Evolutionary conservation across 2,329 filamentous ascomycete genomes (phyloP).

Genomic region (Arthroderma sp.): DNA sequence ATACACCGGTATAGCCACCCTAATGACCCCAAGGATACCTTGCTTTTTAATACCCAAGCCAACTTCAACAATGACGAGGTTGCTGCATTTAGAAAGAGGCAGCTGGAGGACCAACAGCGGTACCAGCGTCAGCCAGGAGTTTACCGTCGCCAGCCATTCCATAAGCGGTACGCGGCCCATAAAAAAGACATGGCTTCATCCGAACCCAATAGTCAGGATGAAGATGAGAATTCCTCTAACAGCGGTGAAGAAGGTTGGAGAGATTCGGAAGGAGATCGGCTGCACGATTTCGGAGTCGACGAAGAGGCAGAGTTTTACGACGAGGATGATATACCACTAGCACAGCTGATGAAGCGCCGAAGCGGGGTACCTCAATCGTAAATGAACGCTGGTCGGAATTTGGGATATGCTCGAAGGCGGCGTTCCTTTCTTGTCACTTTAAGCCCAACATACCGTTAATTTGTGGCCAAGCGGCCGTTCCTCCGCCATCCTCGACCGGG

Average conservation of each 20-base stretch:
- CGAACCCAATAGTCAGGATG: constrained; percentile 13
- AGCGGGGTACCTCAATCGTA: background rate
- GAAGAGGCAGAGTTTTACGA: constrained; percentile 41
- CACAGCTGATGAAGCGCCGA: constrained; percentile 32
- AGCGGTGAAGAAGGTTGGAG: constrained; percentile 49
- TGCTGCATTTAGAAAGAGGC: constrained; percentile 41
- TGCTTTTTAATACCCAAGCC: background rate
- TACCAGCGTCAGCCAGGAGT: constrained; percentile 24
- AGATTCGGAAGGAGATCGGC: constrained; percentile 48
- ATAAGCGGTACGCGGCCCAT: constrained; percentile 22
- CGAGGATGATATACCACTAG: constrained; percentile 47
- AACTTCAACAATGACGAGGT: constrained; percentile 29
- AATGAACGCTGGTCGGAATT: no score
- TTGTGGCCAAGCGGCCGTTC: no score
- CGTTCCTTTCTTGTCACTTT: no score
- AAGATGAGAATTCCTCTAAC: constrained; percentile 12
- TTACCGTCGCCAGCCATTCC: constrained; percentile 29
- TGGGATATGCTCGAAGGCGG: no score
- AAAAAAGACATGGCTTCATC: constrained; percentile 8
- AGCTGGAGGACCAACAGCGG: constrained; percentile 38
- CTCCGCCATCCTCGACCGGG: no score
- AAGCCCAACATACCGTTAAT: no score
- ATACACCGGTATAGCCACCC: constrained; percentile 26
- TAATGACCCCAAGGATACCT: constrained; percentile 5
- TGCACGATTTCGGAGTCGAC: constrained; percentile 53